Conservation (phyloP, 1,139 yeast species). For the Meyerozyma carpophila region DNA sequence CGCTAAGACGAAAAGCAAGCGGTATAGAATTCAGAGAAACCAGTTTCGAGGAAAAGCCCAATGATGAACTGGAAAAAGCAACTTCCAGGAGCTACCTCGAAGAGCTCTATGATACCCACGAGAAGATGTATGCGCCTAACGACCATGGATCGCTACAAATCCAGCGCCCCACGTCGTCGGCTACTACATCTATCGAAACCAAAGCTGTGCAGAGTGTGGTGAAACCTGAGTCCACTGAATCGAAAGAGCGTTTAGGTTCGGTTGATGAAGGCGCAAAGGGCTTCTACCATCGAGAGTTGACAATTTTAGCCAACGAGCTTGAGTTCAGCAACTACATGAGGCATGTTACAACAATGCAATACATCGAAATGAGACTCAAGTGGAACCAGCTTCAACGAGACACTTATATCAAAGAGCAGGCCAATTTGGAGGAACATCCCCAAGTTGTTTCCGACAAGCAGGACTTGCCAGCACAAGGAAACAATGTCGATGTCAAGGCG, state of each 20-base stretch:
- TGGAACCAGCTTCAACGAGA: constrained; percentile 4
- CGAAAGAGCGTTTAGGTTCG: neutral
- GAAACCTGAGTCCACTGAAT: neutral
- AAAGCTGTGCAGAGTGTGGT: constrained; percentile 13
- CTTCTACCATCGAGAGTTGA: constrained; percentile 53
- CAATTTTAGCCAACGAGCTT: constrained; percentile 55
- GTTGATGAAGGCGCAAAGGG: constrained; percentile 19
- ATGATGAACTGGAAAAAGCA: constrained; percentile 1
- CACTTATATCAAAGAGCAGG: constrained; percentile 2
- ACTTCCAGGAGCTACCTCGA: constrained; percentile 16
- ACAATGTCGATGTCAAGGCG: constrained; percentile 1
- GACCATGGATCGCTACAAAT: constrained; percentile 7
- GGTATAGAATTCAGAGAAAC: neutral
- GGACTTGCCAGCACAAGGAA: neutral
- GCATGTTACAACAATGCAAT: constrained; percentile 44
- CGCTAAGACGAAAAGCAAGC: neutral
- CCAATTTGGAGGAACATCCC: neutral
- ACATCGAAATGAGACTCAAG: constrained; percentile 29
- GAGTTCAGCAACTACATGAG: constrained; percentile 57
- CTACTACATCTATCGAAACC: constrained; percentile 22
- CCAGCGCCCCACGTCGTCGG: constrained; percentile 17
- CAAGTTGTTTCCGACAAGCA: no score
- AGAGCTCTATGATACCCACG: constrained; percentile 31
- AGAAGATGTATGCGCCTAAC: constrained; percentile 20
- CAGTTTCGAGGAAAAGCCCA: neutral